Evolutionary conservation across 306 rosid species (phyloP), one percentile per base, ranked within the genome.

Genomic region (Prunus salicina): DNA sequence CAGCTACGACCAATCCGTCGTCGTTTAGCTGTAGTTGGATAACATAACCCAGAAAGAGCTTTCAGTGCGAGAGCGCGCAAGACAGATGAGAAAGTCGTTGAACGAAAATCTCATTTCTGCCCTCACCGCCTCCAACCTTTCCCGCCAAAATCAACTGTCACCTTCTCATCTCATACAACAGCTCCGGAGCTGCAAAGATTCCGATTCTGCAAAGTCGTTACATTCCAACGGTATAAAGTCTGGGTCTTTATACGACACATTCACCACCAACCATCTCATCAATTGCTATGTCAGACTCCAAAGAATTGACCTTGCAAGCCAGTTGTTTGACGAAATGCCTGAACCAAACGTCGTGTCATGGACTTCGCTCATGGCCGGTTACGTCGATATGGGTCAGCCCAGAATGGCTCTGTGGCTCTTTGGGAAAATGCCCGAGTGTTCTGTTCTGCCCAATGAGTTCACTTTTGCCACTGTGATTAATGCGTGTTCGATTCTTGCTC

Each of bases 321-420:
- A 84, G 47, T 70, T 87, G 88, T 85, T 93, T 77, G 91, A 90
- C 27, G 91, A 80, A 91, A 84, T 90, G 88, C 76, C 82, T 12
- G 80, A 61, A 30, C 85, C 73, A 12, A 90, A 93, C 75, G 91
- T 93, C 22, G 97, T 93, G 22, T 88, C 97, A 6, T 91, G 92
- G 90, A 88, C 98, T 71, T 82, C 93, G 2, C 90, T 93, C 80
- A 89, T 93, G 81, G 86, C 90, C 1, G 94, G 97, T 56, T 90
- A 86, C 27, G 64, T 86, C 14, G 34, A 53, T 25, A 41, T 22
- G n/a, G 85, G 76, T 61, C 86, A 63, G 45, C 93, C 96, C 56
- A 51, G 56, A 64, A 67, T 68, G 61, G 83, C 89, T 65, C 85
- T 91, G 55, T 43, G 56, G 9, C 77, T 90, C 20, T 90, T 91